Conservation (phyloP, 352 stramenopile species). For the Phytopythium ostracodes region DNA sequence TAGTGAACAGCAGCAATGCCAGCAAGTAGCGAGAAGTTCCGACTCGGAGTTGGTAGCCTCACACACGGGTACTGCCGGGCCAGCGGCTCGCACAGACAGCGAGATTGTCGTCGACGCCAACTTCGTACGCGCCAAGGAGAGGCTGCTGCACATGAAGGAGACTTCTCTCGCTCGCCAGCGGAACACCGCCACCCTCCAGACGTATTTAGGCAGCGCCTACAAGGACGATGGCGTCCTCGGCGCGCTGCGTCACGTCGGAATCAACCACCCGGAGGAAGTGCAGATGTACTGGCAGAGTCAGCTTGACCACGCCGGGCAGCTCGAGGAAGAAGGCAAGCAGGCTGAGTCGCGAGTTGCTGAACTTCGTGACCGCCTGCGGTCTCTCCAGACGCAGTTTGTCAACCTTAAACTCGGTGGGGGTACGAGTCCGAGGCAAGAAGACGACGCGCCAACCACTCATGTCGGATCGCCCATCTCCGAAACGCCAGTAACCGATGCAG, state of each 20-base stretch:
- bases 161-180: conserved; percentile 48
- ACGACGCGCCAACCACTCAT: conserved; percentile 11
- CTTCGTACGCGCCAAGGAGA: conserved; percentile 63
- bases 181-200: conserved; percentile 54
- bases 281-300: conserved; percentile 79
- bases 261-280: conserved; percentile 73
- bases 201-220: conserved; percentile 69
- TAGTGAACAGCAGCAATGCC: not conserved
- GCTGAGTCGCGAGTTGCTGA: conserved; percentile 60
- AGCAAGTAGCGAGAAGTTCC: not conserved
- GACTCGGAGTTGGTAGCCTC: no score
- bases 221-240: conserved; percentile 73
- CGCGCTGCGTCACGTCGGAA: conserved; percentile 65
- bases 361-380: conserved; percentile 50
- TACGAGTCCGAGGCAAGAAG: conserved; percentile 19
- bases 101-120: conserved; percentile 24
- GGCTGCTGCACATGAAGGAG: conserved; percentile 74
- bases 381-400: conserved; percentile 54
- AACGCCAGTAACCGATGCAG: conserved; percentile 11
- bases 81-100: not conserved
- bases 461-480: conserved; percentile 6
- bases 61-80: not conserved
- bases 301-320: conserved; percentile 61
- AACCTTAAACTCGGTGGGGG: conserved; percentile 70
- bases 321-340: conserved; percentile 56